phyloP scores from a whole-genome alignment of 495 filamentous ascomycete genomes.

The Tricharina praecox region DNA sequence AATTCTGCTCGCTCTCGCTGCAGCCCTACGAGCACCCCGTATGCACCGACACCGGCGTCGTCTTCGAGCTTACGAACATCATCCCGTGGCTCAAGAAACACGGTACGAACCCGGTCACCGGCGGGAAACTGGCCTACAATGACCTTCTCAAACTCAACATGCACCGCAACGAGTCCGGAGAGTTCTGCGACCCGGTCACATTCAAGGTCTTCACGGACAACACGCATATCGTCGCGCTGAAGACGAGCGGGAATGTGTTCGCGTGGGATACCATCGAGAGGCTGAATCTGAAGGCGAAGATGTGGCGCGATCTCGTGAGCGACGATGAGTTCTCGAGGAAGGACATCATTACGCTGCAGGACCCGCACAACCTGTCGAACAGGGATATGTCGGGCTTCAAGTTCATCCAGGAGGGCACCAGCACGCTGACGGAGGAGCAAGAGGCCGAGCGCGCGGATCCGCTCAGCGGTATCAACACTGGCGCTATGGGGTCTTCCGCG shows the following conservation, averaged over 20 bases:
- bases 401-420: constrained; percentile 68
- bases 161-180: constrained; percentile 79
- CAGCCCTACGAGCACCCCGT: constrained; percentile 82
- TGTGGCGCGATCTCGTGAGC: constrained; percentile 82
- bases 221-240: constrained; percentile 82
- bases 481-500: constrained; percentile 21
- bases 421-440: constrained; percentile 46
- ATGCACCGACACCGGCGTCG: constrained; percentile 58
- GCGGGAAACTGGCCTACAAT: constrained; percentile 53
- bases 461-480: constrained; percentile 23
- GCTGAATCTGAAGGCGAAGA: constrained; percentile 93
- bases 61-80: constrained; percentile 78
- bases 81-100: constrained; percentile 86
- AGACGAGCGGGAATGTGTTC: constrained; percentile 71
- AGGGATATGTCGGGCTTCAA: constrained; percentile 80
- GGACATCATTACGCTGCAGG: constrained; percentile 92
- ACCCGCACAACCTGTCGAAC: constrained; percentile 76
- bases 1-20: constrained; percentile 89
- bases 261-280: constrained; percentile 87
- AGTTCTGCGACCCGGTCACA: constrained; percentile 89
- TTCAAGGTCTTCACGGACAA: constrained; percentile 97
- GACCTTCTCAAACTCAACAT: constrained; percentile 87
- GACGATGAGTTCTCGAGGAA: constrained; percentile 75
- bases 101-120: constrained; percentile 75
- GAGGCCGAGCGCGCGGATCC: constrained; percentile 35